Evolutionary conservation across 2,329 filamentous ascomycete genomes (phyloP), one percentile per base, ranked within the genome.

Genomic region (Fusarium sp.): DNA sequence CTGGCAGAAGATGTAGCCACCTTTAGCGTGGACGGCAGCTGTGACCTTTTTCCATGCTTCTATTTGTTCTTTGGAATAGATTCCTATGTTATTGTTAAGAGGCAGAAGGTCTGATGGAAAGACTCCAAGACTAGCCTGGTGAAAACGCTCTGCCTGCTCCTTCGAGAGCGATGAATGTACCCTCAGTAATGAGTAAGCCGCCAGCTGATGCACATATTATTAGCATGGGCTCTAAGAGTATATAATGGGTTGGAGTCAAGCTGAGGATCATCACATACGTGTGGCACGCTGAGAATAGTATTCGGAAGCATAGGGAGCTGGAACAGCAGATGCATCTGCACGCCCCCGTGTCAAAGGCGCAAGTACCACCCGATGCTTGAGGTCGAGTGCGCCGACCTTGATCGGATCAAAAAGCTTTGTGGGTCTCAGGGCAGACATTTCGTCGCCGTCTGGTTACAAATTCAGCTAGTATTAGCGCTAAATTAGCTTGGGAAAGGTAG

Each of bases 11-110:
- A 91, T 89, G 74, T 84, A 87, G 17, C 82, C 84, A 20, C 86
- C 87, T 72, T 90, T 89, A 24, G 81, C 81, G 76, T 93, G 91
- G 3, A 92, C 89, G 4, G 85, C 86, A 46, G 88, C 84, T 1
- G 87, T 89, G 45, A 92, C 81, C 33, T 83, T 78, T 62, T 85
- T 88, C 90, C 90, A 92, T 0, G 81, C 85, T 1, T 80, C 80
- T 46, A 90, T 83, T 62, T 91, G 89, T n/a, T 80, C 82, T 1
- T 82, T 77, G 40, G 75, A 86, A 75, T 83, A 91, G 72, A 92
- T 87, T 10, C 87, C 88, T 0, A 88, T 86, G 83, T 81, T 69
- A 87, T 74, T 22, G 76, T 57, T 22, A 34, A 6, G 6, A 33
- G 34, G 3, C 45, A 46, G 11, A 8, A 34, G 13, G 8, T 6